phyloP scores from a whole-genome alignment of 225 moss, liverwort and hornwort genomes.

The Antitrichia curtipendula region DNA sequence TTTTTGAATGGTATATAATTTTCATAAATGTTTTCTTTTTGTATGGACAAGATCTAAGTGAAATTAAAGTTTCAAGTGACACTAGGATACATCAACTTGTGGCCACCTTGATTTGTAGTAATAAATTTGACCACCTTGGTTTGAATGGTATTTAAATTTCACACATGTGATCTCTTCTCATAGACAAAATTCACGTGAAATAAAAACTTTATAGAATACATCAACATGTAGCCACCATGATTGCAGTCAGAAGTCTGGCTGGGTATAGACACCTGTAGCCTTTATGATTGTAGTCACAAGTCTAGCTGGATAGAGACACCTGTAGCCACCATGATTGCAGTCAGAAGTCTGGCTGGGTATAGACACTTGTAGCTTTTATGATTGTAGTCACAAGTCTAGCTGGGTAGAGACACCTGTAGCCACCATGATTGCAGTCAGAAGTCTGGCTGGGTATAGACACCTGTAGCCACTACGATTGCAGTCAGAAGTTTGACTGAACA shows the following conservation, averaged over 20 bases:
- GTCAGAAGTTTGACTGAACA: too few relatives aligned
- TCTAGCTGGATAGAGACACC: too few relatives aligned
- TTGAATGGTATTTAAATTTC: background rate
- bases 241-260: background rate
- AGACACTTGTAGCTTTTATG: too few relatives aligned
- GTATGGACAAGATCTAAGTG: accelerated
- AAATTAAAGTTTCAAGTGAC: background rate
- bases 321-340: background rate
- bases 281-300: background rate
- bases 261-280: background rate
- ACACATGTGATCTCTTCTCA: background rate
- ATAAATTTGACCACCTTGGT: background rate
- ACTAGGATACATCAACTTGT: background rate
- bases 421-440: background rate
- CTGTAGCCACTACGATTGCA: background rate
- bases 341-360: background rate
- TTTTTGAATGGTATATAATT: background rate
- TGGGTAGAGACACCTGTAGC: too few relatives aligned
- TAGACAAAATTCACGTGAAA: background rate
- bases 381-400: background rate
- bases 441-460: background rate
- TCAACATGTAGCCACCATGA: background rate
- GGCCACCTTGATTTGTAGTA: background rate
- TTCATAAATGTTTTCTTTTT: background rate
- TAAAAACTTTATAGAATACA: background rate